These are phyloP conservation scores for Neostapfia colusana DNA, from an alignment of 176 grass and related monocot genomes.

Conservation along the genomic window DNA sequence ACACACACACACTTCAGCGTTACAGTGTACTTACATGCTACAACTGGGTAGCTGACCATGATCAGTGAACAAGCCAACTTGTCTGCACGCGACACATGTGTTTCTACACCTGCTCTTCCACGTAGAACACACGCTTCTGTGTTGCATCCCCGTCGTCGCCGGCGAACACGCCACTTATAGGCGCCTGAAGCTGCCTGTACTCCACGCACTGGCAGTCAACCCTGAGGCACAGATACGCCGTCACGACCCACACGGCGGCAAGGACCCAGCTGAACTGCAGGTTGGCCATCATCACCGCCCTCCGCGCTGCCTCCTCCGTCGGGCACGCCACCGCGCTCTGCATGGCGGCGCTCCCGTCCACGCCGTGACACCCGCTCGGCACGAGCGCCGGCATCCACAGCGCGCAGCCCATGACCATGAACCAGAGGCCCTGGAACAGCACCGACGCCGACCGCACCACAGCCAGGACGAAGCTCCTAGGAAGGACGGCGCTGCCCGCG, in stretches of 20 bases:
- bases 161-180: not conserved
- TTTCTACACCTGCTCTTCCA: constrained; percentile 37
- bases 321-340: constrained; percentile 51
- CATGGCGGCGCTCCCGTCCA: constrained; percentile 5
- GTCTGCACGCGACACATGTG: not conserved
- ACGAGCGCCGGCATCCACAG: constrained; percentile 73
- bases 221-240: constrained; percentile 61
- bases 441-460: constrained; percentile 58
- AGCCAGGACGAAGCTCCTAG: constrained; percentile 54
- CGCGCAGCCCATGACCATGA: constrained; percentile 70
- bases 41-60: not conserved
- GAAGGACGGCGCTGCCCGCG: constrained; percentile 36
- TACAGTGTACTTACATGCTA: not conserved
- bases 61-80: not conserved
- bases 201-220: constrained; percentile 41
- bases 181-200: constrained; percentile 55
- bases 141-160: constrained; percentile 25
- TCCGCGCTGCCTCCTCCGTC: constrained; percentile 54
- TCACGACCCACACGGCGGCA: constrained; percentile 53
- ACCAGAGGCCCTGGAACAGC: constrained; percentile 76
- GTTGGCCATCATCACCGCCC: constrained; percentile 63
- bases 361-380: constrained; percentile 53
- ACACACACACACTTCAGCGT: too few species aligned
- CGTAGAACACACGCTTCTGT: constrained; percentile 43
- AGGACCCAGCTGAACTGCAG: constrained; percentile 82